Percentiles rank a stretch among this genome's conserved stretches.
phyloP scores from a whole-genome alignment of 169 alveolate species.

The Plasmodium yoelii region DNA sequence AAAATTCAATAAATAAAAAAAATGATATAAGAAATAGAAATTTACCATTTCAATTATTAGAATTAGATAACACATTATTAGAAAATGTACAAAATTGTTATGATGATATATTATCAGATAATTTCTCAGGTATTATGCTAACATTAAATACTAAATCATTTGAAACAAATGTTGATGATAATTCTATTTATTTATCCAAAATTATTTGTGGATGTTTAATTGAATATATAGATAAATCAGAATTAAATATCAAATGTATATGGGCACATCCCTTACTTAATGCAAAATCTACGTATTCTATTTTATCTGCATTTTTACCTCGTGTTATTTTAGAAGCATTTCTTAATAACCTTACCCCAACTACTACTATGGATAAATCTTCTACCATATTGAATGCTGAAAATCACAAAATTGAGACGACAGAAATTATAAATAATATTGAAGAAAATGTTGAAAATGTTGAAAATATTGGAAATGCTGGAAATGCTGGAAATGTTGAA shows the following conservation, averaged over 20 bases:
- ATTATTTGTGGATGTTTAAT: slow-evolving; percentile 86
- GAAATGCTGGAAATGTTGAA: too few species aligned
- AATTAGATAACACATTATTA: slow-evolving; percentile 78
- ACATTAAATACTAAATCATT: slow-evolving; percentile 83
- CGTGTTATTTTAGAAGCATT: slow-evolving; percentile 84
- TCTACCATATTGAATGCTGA: slow-evolving; percentile 37
- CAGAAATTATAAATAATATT: neutral
- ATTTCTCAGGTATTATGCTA: slow-evolving; percentile 84
- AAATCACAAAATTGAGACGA: slow-evolving; percentile 29
- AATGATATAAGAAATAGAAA: slow-evolving; percentile 80
- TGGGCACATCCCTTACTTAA: slow-evolving; percentile 86
- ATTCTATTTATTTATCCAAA: slow-evolving; percentile 69
- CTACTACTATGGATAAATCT: neutral
- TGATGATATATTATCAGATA: slow-evolving; percentile 83
- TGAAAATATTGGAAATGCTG: too few species aligned
- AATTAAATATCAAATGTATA: slow-evolving; percentile 82
- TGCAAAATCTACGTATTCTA: slow-evolving; percentile 82
- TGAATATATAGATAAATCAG: slow-evolving; percentile 83
- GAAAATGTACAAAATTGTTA: slow-evolving; percentile 80
- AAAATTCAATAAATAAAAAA: slow-evolving; percentile 29
- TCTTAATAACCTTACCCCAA: slow-evolving; percentile 36
- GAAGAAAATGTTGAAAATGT: too few species aligned
- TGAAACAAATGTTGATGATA: slow-evolving; percentile 42
- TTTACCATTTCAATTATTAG: slow-evolving; percentile 85
- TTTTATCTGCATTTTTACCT: slow-evolving; percentile 85